These are phyloP conservation scores for Trametes punicea DNA, from an alignment of 768 basidiomycete species.

Conservation along the genomic window DNA sequence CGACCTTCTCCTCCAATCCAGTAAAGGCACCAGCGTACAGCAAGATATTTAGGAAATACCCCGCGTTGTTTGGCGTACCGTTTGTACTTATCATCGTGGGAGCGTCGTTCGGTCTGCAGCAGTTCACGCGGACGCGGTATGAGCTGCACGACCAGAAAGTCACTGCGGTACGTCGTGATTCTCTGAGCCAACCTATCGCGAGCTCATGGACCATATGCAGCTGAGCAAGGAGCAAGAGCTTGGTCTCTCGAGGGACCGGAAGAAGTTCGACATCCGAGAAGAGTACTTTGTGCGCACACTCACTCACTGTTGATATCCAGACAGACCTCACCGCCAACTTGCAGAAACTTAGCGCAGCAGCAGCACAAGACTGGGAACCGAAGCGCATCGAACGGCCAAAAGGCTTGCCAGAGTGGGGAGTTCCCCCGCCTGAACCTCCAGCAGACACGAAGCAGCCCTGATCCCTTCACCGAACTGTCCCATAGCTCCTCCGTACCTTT, in stretches of 20 bases:
- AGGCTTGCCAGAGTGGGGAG: slow-evolving; percentile 93
- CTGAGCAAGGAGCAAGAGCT: slow-evolving; percentile 78
- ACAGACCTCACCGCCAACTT: background rate
- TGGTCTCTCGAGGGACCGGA: slow-evolving; percentile 61
- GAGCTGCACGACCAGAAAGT: slow-evolving; percentile 83
- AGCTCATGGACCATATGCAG: slow-evolving; percentile 31
- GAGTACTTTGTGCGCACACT: slow-evolving; percentile 84
- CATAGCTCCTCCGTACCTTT: too few species aligned
- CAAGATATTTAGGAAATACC: slow-evolving; percentile 52
- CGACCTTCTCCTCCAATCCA: slow-evolving; percentile 49
- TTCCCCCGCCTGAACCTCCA: slow-evolving; percentile 61
- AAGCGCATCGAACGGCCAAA: slow-evolving; percentile 79
- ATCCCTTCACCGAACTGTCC: too few species aligned
- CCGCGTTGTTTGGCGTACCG: slow-evolving; percentile 78
- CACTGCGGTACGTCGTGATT: slow-evolving; percentile 47
- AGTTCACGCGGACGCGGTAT: slow-evolving; percentile 87
- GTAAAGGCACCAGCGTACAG: slow-evolving; percentile 40
- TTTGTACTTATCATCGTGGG: slow-evolving; percentile 84
- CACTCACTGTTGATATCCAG: background rate
- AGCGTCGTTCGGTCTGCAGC: slow-evolving; percentile 78
- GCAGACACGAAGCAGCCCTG: slow-evolving; percentile 13
- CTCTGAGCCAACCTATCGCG: background rate
- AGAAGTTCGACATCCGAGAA: slow-evolving; percentile 89
- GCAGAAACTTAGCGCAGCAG: slow-evolving; percentile 62
- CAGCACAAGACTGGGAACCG: slow-evolving; percentile 80